phyloP scores from a whole-genome alignment of 2,329 filamentous ascomycete species.

The Metarhizium rileyi region DNA sequence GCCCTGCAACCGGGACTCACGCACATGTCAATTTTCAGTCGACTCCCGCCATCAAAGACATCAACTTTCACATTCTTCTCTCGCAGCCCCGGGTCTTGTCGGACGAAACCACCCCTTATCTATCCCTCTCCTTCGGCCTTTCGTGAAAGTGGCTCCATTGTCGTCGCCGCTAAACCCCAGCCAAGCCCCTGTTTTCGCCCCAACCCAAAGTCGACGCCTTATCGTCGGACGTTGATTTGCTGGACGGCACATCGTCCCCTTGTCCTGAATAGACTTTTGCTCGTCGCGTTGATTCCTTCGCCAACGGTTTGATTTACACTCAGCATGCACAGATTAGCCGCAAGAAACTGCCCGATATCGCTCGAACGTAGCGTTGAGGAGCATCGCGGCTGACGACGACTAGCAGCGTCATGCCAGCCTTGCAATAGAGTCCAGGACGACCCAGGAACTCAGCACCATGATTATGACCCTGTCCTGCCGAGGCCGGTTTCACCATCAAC shows the following conservation, averaged over 20 bases:
- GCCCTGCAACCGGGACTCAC: not conserved
- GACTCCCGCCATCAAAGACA: too few relatives aligned
- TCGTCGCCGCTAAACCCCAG: not conserved
- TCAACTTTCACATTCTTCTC: not conserved
- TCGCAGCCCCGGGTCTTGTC: not conserved
- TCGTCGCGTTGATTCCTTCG: too few relatives aligned
- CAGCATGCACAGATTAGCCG: too few relatives aligned
- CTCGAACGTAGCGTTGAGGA: not conserved
- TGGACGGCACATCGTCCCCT: not conserved
- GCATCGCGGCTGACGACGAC: not conserved
- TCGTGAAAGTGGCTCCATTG: not conserved
- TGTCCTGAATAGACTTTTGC: too few relatives aligned
- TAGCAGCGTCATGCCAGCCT: too few relatives aligned
- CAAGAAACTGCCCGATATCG: not conserved
- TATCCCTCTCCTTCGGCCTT: not conserved
- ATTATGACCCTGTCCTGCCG: not conserved
- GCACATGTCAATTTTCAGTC: not conserved
- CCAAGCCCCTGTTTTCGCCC: not conserved
- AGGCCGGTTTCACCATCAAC: not conserved
- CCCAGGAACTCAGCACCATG: too few relatives aligned
- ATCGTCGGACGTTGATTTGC: not conserved
- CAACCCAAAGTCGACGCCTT: not conserved
- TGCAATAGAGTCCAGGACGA: too few relatives aligned
- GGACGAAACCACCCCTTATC: not conserved
- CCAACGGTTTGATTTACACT: too few relatives aligned